phyloP scores from a whole-genome alignment of 2,329 filamentous ascomycete genomes.

The Cordyceps farinosa region DNA sequence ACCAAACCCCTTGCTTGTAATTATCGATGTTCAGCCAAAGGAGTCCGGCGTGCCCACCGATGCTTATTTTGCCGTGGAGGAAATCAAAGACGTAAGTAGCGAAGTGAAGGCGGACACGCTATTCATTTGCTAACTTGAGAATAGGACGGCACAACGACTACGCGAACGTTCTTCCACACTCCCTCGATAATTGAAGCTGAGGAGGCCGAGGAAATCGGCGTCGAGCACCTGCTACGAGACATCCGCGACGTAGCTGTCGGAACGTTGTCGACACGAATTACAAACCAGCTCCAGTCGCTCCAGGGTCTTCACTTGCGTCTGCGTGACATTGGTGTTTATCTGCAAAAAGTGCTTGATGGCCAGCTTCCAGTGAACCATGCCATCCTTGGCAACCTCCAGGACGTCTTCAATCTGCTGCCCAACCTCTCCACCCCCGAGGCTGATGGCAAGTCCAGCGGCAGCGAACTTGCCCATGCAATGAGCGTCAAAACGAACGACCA shows the following conservation, averaged over 20 bases:
- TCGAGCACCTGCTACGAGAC: constrained; percentile 94
- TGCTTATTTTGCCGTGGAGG: constrained; percentile 97
- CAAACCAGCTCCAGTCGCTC: constrained; percentile 93
- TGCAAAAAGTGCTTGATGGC: constrained; percentile 91
- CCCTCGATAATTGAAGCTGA: constrained; percentile 98
- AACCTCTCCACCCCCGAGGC: constrained; percentile 84
- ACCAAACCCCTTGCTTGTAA: constrained; percentile 91
- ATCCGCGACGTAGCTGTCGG: constrained; percentile 97
- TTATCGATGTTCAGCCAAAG: constrained; percentile 97
- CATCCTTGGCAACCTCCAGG: constrained; percentile 96
- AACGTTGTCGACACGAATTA: constrained; percentile 93
- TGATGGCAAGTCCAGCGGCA: constrained; percentile 62
- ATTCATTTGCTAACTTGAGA: constrained; percentile 6
- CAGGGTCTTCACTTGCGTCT: constrained; percentile 93
- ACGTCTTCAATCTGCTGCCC: constrained; percentile 96
- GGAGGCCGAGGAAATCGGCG: constrained; percentile 97
- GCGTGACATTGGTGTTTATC: constrained; percentile 90
- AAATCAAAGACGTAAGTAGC: constrained; percentile 90
- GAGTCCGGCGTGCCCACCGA: constrained; percentile 97
- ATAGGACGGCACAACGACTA: constrained; percentile 93
- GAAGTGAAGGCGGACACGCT: background rate
- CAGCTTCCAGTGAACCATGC: constrained; percentile 95
- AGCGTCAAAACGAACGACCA: constrained; percentile 99
- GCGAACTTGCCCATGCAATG: constrained; percentile 92
- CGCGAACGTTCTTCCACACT: constrained; percentile 97